Evolutionary conservation across 768 basidiomycete genomes (phyloP).

Genomic region (Collybia mongolica): DNA sequence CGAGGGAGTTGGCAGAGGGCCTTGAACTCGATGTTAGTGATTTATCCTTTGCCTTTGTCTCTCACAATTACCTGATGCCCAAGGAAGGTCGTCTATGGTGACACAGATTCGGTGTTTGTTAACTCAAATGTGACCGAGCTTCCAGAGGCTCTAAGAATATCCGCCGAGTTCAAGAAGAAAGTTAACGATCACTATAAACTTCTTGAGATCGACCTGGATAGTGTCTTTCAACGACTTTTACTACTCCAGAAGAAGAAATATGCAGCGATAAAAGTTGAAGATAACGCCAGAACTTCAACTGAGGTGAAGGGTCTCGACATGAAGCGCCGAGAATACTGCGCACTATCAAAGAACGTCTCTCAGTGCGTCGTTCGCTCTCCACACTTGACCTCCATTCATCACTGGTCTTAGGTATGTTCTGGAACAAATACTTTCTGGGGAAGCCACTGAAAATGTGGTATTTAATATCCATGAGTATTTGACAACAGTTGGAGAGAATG

Average conservation of each 20-base stretch:
- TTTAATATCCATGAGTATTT: slow-evolving; percentile 94
- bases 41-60: not conserved
- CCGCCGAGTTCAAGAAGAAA: slow-evolving; percentile 89
- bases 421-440: slow-evolving; percentile 88
- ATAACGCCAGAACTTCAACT: slow-evolving; percentile 69
- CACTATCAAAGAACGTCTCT: slow-evolving; percentile 88
- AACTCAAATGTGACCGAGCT: slow-evolving; percentile 93
- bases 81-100: slow-evolving; percentile 94
- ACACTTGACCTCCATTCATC: not conserved
- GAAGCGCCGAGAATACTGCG: slow-evolving; percentile 96
- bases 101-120: slow-evolving; percentile 98
- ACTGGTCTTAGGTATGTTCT: slow-evolving; percentile 70
- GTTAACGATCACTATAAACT: slow-evolving; percentile 96
- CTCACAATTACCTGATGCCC: not conserved
- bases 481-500: slow-evolving; percentile 67
- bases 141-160: slow-evolving; percentile 87
- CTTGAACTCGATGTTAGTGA: slow-evolving; percentile 80
- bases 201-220: slow-evolving; percentile 95
- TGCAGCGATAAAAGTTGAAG: slow-evolving; percentile 93
- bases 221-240: slow-evolving; percentile 88
- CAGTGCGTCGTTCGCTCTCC: slow-evolving; percentile 54
- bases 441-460: slow-evolving; percentile 85
- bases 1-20: slow-evolving; percentile 88
- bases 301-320: slow-evolving; percentile 98
- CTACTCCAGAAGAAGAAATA: slow-evolving; percentile 99